phyloP scores from a whole-genome alignment of 768 basidiomycete genomes.

The Amanita pseudoporphyria region DNA sequence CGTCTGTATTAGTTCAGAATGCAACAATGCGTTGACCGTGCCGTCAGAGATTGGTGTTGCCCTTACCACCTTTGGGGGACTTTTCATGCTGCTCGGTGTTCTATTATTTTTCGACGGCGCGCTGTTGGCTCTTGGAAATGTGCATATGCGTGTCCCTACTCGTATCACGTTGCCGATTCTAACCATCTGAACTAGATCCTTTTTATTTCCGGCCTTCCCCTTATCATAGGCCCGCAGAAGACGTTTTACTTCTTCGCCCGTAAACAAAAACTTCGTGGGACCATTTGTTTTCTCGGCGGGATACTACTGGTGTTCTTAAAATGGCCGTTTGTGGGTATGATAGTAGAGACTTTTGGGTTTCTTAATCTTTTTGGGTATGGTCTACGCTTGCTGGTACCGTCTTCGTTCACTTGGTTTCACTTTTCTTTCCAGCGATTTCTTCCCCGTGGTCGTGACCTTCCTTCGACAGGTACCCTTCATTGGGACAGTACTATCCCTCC shows the following conservation, averaged over 20 bases:
- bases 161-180: neutral
- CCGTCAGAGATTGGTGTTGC: conserved; percentile 87
- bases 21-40: neutral
- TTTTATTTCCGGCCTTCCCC: conserved; percentile 87
- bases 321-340: conserved; percentile 89
- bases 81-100: conserved; percentile 96
- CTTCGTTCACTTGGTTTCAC: neutral
- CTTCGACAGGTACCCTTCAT: conserved; percentile 89
- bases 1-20: conserved; percentile 12
- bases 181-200: conserved; percentile 52
- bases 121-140: conserved; percentile 94
- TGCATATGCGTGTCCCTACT: conserved; percentile 21
- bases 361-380: conserved; percentile 91
- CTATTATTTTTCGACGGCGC: conserved; percentile 96
- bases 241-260: conserved; percentile 98
- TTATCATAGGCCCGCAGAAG: conserved; percentile 96
- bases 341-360: conserved; percentile 95
- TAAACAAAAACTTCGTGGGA: conserved; percentile 89
- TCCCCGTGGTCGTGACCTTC: conserved; percentile 98
- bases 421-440: conserved; percentile 72
- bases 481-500: conserved; percentile 77
- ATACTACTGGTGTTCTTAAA: conserved; percentile 91
- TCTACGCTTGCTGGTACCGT: neutral
- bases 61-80: conserved; percentile 86
- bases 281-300: conserved; percentile 80